Base-by-base conservation (phyloP, 106 monocot genomes). In the Dioscorea zingiberensis region DNA sequence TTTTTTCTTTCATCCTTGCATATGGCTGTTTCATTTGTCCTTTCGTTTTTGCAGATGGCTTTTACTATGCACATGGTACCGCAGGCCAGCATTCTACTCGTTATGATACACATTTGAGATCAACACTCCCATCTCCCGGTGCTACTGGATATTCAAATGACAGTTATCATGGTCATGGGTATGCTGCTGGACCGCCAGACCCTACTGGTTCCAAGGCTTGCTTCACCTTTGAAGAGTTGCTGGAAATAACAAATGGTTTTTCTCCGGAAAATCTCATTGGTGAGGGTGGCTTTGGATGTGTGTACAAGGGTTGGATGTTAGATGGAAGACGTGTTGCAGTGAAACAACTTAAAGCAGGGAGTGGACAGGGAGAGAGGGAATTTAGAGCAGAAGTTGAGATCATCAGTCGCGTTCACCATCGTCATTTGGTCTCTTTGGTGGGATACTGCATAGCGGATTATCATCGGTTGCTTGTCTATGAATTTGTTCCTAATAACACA, bases 381-480 rank as follows among this genome's bases (percentile, higher is more conserved):
- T 93, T 93, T 69, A 78, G 70, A 80, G 93, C 93, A n/a, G 93
- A 93, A 71, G 93, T 87, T 55, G 93, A 93, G 74, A 88, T 85
- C 65, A 93, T 93, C 27, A 88, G 88, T 58, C 78, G 93, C 27
- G 85, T 93, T 65, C 93, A 93, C 54, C 93, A 93, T 71, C 71
- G 85, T 10, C 85, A 93, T 71, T 69, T 93, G 60, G 93, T 93
- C 11, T 85, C 93, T 12, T 72, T 93, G 32, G 87, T 87, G 48
- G 93, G 93, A 2, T 93, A 81, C 66, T 85, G 88, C 69, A 83
- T 93, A 45, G 63, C 83, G 21, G 83, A 93, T 15, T 23, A 74
- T 57, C 85, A 93, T 30, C 73, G 88, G 12, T 71, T 85, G 27
- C 85, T 93, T 64, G 85, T 93, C 22, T 93, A 85, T 67, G 93